Percentiles rank a stretch among this genome's conserved stretches.
Conservation (phyloP, 352 stramenopile genomes). For the Albugo candida region DNA sequence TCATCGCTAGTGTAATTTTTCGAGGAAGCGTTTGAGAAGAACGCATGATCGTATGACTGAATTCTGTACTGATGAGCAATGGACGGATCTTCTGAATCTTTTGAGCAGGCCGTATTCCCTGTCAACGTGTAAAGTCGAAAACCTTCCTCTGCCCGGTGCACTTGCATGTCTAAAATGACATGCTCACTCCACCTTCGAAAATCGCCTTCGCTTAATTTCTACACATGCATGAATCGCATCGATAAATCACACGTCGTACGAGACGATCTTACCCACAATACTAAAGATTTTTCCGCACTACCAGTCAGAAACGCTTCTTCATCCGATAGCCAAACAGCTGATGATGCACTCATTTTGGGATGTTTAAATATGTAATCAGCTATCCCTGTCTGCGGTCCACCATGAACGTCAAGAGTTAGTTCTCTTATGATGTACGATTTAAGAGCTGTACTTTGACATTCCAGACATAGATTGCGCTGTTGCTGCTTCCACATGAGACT, state of each 20-base stretch:
- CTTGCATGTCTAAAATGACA: slow-evolving; percentile 29
- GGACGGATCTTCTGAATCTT: too few species aligned
- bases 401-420: neutral
- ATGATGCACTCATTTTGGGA: slow-evolving; percentile 23
- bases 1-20: too few species aligned
- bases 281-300: slow-evolving; percentile 47
- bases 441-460: slow-evolving; percentile 17
- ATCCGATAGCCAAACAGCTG: slow-evolving; percentile 31
- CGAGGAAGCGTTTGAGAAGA: too few species aligned
- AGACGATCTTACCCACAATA: slow-evolving; percentile 36
- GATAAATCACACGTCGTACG: neutral
- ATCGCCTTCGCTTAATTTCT: slow-evolving; percentile 25
- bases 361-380: slow-evolving; percentile 35
- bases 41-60: too few species aligned
- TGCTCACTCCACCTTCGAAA: slow-evolving; percentile 40
- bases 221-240: neutral
- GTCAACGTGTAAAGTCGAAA: slow-evolving; percentile 39
- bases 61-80: too few species aligned
- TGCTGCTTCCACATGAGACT: slow-evolving; percentile 31
- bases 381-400: slow-evolving; percentile 17
- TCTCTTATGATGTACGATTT: neutral
- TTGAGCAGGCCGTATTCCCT: slow-evolving; percentile 9
- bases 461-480: slow-evolving; percentile 44
- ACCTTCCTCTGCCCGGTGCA: slow-evolving; percentile 32
- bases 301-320: slow-evolving; percentile 44